phyloP scores from a whole-genome alignment of 2,329 filamentous ascomycete genomes.

The Pyrenophora graminea region DNA sequence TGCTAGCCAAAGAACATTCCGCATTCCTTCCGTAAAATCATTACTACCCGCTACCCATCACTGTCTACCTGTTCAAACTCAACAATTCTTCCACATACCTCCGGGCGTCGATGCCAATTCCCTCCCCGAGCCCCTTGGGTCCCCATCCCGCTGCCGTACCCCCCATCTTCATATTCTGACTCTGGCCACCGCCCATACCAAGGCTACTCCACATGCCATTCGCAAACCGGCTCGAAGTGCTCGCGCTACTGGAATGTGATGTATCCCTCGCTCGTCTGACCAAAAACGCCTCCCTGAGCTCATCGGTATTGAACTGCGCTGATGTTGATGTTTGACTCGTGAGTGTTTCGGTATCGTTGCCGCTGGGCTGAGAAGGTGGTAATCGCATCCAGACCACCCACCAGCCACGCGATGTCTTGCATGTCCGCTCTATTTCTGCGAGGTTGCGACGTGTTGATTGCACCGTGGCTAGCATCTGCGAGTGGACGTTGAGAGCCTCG shows the following conservation, averaged over 20 bases:
- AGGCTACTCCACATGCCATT: slow-evolving; percentile 42
- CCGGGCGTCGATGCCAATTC: slow-evolving; percentile 76
- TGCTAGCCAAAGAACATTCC: no score
- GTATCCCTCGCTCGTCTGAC: slow-evolving; percentile 47
- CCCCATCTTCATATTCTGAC: slow-evolving; percentile 39
- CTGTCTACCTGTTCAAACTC: slow-evolving; percentile 56
- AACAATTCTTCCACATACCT: slow-evolving; percentile 74
- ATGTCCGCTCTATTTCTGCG: slow-evolving; percentile 61
- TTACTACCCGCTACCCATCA: background rate
- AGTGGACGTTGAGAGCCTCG: slow-evolving; percentile 66
- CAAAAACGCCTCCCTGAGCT: slow-evolving; percentile 50
- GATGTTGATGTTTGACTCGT: slow-evolving; percentile 12
- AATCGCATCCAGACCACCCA: slow-evolving; percentile 69
- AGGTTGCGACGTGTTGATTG: slow-evolving; percentile 52
- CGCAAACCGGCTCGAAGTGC: slow-evolving; percentile 27
- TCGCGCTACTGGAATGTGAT: slow-evolving; percentile 3
- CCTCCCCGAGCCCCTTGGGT: slow-evolving; percentile 66
- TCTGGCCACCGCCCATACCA: slow-evolving; percentile 17
- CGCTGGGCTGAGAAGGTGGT: slow-evolving; percentile 30
- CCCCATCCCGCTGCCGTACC: slow-evolving; percentile 57
- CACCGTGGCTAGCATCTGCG: slow-evolving; percentile 62
- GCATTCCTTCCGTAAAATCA: background rate
- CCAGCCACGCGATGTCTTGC: slow-evolving; percentile 68
- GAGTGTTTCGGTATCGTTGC: slow-evolving; percentile 6
- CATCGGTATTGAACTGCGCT: slow-evolving; percentile 30